A percentile compares a stretch with the other conserved stretches of the same genome.
These are phyloP conservation scores for Trametes hirsuta DNA, from an alignment of 1,284 basidiomycete species.

Conservation along the genomic window DNA sequence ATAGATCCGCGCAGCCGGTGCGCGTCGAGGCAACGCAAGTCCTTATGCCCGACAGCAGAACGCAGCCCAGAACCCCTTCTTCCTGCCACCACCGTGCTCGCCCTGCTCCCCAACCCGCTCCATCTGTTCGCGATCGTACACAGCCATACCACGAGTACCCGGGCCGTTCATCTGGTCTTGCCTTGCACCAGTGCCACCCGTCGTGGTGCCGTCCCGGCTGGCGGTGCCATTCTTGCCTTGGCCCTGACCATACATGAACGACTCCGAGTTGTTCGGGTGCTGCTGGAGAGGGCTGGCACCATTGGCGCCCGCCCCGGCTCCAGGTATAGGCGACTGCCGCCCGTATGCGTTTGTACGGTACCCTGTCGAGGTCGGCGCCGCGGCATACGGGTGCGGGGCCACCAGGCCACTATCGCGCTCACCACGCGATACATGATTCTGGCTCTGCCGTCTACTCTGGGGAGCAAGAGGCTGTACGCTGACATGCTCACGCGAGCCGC, in stretches of 20 bases:
- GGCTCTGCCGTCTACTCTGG: conserved; percentile 64
- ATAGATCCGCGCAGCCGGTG: conserved; percentile 29
- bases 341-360: conserved; percentile 58
- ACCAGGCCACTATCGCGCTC: conserved; percentile 49
- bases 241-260: conserved; percentile 63
- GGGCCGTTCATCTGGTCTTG: conserved; percentile 45
- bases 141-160: conserved; percentile 58
- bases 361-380: conserved; percentile 55
- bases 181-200: conserved; percentile 24
- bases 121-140: conserved; percentile 57
- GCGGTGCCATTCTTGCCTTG: conserved; percentile 47
- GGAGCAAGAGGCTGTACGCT: conserved; percentile 68
- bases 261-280: conserved; percentile 50
- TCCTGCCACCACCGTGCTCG: conserved; percentile 52
- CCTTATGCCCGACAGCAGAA: conserved; percentile 72
- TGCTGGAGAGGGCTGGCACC: conserved; percentile 24
- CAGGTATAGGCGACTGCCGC: conserved; percentile 56
- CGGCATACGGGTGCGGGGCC: conserved; percentile 71
- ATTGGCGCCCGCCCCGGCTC: conserved; percentile 34
- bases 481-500: conserved; percentile 46
- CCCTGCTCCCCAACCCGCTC: conserved; percentile 56
- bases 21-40: conserved; percentile 20
- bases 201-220: conserved; percentile 31
- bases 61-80: conserved; percentile 59
- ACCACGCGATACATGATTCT: conserved; percentile 45